phyloP scores from a whole-genome alignment of 2,329 filamentous ascomycete species.

The Colletotrichum agaves region DNA sequence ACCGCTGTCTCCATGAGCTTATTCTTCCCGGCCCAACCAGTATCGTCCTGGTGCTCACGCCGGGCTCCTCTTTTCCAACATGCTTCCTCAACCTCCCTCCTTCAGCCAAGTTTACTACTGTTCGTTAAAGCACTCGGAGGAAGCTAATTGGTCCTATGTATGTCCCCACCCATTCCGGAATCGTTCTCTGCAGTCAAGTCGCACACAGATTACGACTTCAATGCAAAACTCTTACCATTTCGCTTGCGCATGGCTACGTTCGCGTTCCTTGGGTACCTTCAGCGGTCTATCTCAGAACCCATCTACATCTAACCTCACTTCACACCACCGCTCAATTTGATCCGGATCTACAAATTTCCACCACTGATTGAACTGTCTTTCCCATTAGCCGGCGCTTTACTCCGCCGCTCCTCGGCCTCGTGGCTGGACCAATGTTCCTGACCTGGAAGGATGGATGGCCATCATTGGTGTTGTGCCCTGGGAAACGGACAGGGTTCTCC shows the following conservation, averaged over 20 bases:
- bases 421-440: conserved; percentile 15
- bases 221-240: background rate
- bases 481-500: conserved; percentile 25
- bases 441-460: conserved; percentile 1
- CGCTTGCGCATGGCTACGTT: background rate
- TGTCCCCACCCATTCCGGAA: too few species aligned
- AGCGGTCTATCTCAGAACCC: background rate
- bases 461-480: conserved; percentile 15
- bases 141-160: background rate
- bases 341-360: conserved; percentile 25
- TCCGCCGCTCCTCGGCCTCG: background rate
- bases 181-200: background rate
- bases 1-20: conserved; percentile 13
- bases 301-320: background rate
- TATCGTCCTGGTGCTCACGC: too few species aligned
- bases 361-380: conserved; percentile 1
- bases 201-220: background rate
- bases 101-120: background rate
- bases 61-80: background rate
- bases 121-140: background rate
- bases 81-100: background rate
- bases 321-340: background rate
- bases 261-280: conserved; percentile 13
- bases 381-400: conserved; percentile 23
- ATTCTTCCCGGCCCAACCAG: background rate